Percentiles rank a stretch among this genome's conserved stretches.
phyloP scores from a whole-genome alignment of 345 rosid species.

The Brassica carinata region DNA sequence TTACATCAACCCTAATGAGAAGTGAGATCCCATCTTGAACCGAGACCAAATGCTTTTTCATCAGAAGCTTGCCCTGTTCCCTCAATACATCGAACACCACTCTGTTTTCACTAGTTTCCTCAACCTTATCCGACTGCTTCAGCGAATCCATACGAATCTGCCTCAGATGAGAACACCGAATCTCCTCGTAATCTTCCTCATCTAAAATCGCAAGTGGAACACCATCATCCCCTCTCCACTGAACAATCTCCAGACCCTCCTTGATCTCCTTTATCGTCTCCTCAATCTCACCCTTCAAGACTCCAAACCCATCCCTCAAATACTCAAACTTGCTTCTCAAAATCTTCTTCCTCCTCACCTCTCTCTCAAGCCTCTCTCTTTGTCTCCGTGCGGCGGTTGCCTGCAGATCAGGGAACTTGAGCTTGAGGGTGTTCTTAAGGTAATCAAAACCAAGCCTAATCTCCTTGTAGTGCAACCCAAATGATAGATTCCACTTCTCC shows the following conservation, averaged over 20 bases:
- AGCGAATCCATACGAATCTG: constrained; percentile 78
- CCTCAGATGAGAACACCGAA: constrained; percentile 63
- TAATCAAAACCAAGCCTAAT: constrained; percentile 85
- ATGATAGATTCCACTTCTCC: constrained; percentile 88
- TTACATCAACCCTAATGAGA: constrained; percentile 69
- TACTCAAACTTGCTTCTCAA: constrained; percentile 56
- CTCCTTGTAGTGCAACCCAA: constrained; percentile 80
- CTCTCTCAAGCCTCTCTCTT: constrained; percentile 79
- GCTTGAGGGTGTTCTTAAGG: constrained; percentile 76
- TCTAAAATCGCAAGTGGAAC: constrained; percentile 49
- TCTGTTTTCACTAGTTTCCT: constrained; percentile 76
- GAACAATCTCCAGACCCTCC: constrained; percentile 69
- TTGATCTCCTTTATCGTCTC: constrained; percentile 63
- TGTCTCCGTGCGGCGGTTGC: constrained; percentile 71
- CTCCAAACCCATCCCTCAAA: constrained; percentile 48
- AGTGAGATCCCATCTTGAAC: constrained; percentile 78
- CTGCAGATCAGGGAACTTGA: constrained; percentile 84
- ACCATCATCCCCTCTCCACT: constrained; percentile 52
- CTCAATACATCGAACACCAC: constrained; percentile 85
- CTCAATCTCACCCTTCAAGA: constrained; percentile 61
- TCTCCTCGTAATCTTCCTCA: constrained; percentile 75
- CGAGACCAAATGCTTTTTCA: constrained; percentile 67
- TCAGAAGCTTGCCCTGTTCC: constrained; percentile 76
- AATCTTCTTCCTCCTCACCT: constrained; percentile 66
- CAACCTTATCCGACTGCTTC: constrained; percentile 72